Evolutionary conservation across 1,284 basidiomycete species (phyloP).

Genomic region (Ustilago hordei): DNA sequence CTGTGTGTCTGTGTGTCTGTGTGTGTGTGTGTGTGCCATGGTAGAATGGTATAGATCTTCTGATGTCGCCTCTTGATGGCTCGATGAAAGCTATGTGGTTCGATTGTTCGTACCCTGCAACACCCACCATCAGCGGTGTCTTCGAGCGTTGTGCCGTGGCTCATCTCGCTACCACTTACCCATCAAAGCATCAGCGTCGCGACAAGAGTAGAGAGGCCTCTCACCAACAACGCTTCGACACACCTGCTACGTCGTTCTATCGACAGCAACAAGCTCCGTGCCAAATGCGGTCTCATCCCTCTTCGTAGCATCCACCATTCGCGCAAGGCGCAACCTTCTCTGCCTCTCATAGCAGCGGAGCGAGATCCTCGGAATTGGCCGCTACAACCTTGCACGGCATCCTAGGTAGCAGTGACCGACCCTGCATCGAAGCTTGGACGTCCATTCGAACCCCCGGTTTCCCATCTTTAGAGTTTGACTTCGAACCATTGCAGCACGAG

Average conservation of each 20-base stretch:
- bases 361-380: neutral
- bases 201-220: neutral
- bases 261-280: constrained; percentile 11
- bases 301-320: constrained; percentile 18
- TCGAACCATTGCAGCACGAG: neutral
- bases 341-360: neutral
- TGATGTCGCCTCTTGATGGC: constrained; percentile 6
- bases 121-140: no score
- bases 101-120: neutral
- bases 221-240: neutral
- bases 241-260: constrained; percentile 1
- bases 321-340: constrained; percentile 21
- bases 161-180: neutral
- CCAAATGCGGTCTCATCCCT: constrained; percentile 23
- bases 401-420: neutral
- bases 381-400: neutral
- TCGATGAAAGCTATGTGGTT: neutral
- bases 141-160: neutral
- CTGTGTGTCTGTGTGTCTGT: neutral
- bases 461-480: neutral
- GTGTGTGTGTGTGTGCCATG: neutral
- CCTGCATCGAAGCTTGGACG: neutral
- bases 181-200: neutral
- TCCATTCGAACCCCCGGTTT: neutral
- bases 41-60: constrained; percentile 9